Evolutionary conservation across 2,329 filamentous ascomycete species (phyloP), one percentile per base, ranked within the genome.

Genomic region (Trichoderma endophyticum): DNA sequence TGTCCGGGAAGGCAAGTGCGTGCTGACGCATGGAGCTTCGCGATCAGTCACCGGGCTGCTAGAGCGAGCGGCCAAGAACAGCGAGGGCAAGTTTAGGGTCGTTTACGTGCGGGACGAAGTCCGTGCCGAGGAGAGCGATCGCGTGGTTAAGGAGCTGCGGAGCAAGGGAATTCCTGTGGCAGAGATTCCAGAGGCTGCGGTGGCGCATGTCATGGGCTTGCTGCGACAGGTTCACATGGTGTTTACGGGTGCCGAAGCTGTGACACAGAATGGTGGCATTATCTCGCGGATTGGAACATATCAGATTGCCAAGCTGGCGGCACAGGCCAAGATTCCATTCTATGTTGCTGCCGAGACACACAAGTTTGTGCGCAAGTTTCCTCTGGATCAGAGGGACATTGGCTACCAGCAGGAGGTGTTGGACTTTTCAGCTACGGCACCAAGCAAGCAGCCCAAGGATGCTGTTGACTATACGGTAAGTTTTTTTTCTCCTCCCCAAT

Each of bases 291-390:
- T 98, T 83, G 95, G 95, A 67, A 90, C 88, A 3, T 95, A 93
- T 76, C 94, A 97, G 83, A 91, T 98, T 76, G 95, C 93, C 2
- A 85, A 94, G 76, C 84, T 98, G 67, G 94, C 95, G 6, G 91
- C 91, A 77, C 80, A 82, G 32, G 85, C 85, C 59, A 89, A 91
- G 51, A 91, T 93, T 74, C 92, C 92, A 0, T 93, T 98, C 76
- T 97, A 97, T 78, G 94, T 97, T 21, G 94, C 96, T 6, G 92
- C 92, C 1, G 96, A 99, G 84, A 97, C 93, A 77, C 96, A 99
- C 85, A 99, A 99, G 83, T 98, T 99, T 79, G 94, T 97, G 60
- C 88, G 94, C 77, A 87, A 96, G 70, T 96, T 95, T 77, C 93
- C 95, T 1, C 84, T 96, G 26, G 90, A 91, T 74, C 94, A 97